Conservation (phyloP, 345 rosid species). For the Ailanthus altissimus region DNA sequence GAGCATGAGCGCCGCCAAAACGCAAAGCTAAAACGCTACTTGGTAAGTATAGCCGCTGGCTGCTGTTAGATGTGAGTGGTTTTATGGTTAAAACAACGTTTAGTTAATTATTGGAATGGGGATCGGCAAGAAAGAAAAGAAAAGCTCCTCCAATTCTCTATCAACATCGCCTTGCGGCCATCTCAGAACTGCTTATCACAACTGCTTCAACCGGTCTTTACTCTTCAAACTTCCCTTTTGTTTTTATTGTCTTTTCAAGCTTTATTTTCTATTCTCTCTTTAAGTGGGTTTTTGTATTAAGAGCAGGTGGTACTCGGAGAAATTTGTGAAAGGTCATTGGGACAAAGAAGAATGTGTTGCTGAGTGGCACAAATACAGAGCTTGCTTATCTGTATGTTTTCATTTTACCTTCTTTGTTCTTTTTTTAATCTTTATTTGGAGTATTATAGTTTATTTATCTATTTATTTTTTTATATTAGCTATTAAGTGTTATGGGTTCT, state of each 20-base stretch:
- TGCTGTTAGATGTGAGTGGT: neutral
- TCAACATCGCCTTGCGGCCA: too few relatives aligned
- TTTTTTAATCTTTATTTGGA: neutral
- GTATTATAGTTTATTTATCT: neutral
- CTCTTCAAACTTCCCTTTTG: neutral
- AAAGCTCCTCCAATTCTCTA: neutral
- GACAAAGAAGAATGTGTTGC: conserved; percentile 67
- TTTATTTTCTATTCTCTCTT: too few relatives aligned
- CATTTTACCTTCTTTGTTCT: conserved; percentile 7
- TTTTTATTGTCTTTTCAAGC: neutral
- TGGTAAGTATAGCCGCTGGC: neutral
- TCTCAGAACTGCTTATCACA: too few relatives aligned
- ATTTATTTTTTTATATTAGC: neutral
- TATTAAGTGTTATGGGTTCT: neutral
- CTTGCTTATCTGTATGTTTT: conserved; percentile 70
- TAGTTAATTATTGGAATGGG: too few relatives aligned
- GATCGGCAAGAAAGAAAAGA: too few relatives aligned
- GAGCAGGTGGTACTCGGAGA: conserved; percentile 86
- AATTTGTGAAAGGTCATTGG: conserved; percentile 82
- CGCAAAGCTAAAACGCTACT: too few relatives aligned
- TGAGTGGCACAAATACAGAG: conserved; percentile 80
- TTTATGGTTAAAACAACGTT: neutral
- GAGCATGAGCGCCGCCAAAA: too few relatives aligned
- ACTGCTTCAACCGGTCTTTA: too few relatives aligned
- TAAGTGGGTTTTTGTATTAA: neutral